phyloP scores from a whole-genome alignment of 2,329 filamentous ascomycete genomes.

The Stemphylium vesicarium region DNA sequence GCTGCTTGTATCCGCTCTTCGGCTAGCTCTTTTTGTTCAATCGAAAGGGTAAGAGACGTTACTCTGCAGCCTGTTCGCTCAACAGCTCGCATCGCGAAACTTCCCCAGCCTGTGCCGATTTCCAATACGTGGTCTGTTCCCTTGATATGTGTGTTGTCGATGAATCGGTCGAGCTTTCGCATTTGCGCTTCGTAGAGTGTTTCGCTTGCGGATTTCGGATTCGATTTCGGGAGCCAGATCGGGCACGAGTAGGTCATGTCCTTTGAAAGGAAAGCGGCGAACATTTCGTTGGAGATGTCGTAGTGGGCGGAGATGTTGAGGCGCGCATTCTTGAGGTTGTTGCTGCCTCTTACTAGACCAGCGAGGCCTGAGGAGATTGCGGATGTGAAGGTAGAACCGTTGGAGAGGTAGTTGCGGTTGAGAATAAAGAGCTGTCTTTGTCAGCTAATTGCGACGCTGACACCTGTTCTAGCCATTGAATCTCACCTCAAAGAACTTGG shows the following conservation, averaged over 20 bases:
- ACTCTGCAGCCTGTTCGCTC: conserved; percentile 70
- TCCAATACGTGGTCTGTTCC: conserved; percentile 72
- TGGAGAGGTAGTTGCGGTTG: conserved; percentile 68
- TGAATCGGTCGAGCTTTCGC: conserved; percentile 70
- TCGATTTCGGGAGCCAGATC: conserved; percentile 63
- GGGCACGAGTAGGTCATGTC: conserved; percentile 81
- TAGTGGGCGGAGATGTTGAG: conserved; percentile 76
- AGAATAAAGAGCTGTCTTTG: conserved; percentile 68
- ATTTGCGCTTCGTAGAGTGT: conserved; percentile 70
- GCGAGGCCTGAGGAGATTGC: conserved; percentile 64
- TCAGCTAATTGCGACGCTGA: conserved; percentile 20
- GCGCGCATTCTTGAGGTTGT: conserved; percentile 58
- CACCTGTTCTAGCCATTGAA: neutral
- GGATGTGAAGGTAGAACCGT: conserved; percentile 68
- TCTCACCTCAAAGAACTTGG: conserved; percentile 69
- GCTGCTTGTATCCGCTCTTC: conserved; percentile 68
- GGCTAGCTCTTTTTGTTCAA: conserved; percentile 72
- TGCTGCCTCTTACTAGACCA: conserved; percentile 57
- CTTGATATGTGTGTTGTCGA: conserved; percentile 69
- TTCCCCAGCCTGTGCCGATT: conserved; percentile 79
- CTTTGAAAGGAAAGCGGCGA: conserved; percentile 73
- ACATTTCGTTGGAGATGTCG: conserved; percentile 78
- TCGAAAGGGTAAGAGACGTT: conserved; percentile 71
- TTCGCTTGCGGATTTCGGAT: conserved; percentile 57
- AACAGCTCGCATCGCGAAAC: conserved; percentile 74